A percentile compares a stretch with the other conserved stretches of the same genome.
phyloP scores from a whole-genome alignment of 169 alveolate species.

The Theileria luwenshuni region DNA sequence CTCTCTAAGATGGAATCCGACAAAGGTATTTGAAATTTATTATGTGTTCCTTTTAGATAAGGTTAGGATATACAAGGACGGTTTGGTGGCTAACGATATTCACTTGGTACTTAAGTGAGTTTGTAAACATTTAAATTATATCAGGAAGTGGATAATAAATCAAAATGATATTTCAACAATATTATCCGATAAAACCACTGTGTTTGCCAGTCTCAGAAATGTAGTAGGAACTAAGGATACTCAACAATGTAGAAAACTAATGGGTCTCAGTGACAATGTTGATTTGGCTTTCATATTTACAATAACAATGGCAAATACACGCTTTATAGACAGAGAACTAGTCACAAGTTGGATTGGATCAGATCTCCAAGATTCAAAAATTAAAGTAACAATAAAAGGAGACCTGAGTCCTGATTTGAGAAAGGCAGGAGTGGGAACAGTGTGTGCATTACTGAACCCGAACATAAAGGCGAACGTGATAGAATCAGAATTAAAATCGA shows the following conservation, averaged over 20 bases:
- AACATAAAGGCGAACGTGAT: constrained; percentile 32
- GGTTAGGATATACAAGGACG: constrained; percentile 38
- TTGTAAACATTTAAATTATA: neutral
- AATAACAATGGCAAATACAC: constrained; percentile 27
- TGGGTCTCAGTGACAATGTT: constrained; percentile 34
- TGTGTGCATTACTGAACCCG: constrained; percentile 64
- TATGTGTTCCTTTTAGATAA: neutral
- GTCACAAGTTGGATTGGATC: constrained; percentile 61
- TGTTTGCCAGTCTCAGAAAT: constrained; percentile 44
- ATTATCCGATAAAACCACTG: constrained; percentile 50
- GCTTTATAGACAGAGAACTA: constrained; percentile 7
- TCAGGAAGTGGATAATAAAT: constrained; percentile 57
- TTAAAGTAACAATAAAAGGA: constrained; percentile 37
- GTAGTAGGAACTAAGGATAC: constrained; percentile 40
- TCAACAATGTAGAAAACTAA: constrained; percentile 51
- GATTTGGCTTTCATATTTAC: constrained; percentile 62
- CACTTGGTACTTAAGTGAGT: constrained; percentile 45
- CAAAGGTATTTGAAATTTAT: neutral
- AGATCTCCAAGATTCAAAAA: constrained; percentile 37
- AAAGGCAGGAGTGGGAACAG: constrained; percentile 32
- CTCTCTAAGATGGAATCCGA: neutral
- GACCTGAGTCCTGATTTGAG: constrained; percentile 20
- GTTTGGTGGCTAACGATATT: constrained; percentile 54
- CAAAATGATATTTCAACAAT: constrained; percentile 42
- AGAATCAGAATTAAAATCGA: constrained; percentile 29